Percentiles rank a stretch among this genome's conserved stretches.
These are phyloP conservation scores for Colletotrichum tanaceti DNA, from an alignment of 2,329 filamentous ascomycete genomes.

Conservation along the genomic window DNA sequence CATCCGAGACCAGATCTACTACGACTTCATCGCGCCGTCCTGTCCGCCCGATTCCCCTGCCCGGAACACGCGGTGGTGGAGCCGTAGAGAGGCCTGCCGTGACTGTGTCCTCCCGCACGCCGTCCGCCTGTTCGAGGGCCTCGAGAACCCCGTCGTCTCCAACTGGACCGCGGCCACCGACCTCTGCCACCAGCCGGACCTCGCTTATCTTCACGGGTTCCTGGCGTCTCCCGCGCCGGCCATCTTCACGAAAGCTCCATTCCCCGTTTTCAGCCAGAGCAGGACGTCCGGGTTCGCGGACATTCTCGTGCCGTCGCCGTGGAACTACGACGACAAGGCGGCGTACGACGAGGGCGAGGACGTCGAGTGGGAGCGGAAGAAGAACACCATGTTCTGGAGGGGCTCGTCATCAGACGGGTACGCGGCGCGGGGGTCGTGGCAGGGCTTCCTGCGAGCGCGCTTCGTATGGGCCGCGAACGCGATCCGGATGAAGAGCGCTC, in stretches of 20 bases:
- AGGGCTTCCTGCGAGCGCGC: constrained; percentile 68
- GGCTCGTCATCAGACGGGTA: constrained; percentile 64
- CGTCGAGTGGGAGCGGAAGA: constrained; percentile 59
- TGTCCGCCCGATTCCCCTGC: constrained; percentile 62
- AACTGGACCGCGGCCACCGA: constrained; percentile 48
- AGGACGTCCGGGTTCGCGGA: constrained; percentile 66
- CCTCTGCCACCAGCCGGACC: constrained; percentile 62
- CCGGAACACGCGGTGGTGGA: constrained; percentile 54
- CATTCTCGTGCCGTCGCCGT: constrained; percentile 54
- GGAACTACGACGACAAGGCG: constrained; percentile 53
- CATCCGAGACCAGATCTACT: constrained; percentile 48
- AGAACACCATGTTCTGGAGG: constrained; percentile 65
- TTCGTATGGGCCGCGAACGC: constrained; percentile 65
- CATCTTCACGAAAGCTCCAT: constrained; percentile 51
- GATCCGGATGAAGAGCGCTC: constrained; percentile 25
- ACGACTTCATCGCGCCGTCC: constrained; percentile 51
- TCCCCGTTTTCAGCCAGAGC: constrained; percentile 68
- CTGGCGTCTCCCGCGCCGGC: constrained; percentile 54
- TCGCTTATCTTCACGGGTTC: constrained; percentile 64
- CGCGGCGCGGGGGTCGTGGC: constrained; percentile 64
- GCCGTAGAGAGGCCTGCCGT: constrained; percentile 50
- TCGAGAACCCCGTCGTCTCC: constrained; percentile 49
- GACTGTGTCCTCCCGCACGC: constrained; percentile 53
- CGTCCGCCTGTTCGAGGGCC: constrained; percentile 46
- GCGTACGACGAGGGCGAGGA: constrained; percentile 55